A percentile compares a stretch with the other conserved stretches of the same genome.
Conservation (phyloP, 1,284 basidiomycete genomes). For the Cutaneotrichosporon cavernicola region DNA sequence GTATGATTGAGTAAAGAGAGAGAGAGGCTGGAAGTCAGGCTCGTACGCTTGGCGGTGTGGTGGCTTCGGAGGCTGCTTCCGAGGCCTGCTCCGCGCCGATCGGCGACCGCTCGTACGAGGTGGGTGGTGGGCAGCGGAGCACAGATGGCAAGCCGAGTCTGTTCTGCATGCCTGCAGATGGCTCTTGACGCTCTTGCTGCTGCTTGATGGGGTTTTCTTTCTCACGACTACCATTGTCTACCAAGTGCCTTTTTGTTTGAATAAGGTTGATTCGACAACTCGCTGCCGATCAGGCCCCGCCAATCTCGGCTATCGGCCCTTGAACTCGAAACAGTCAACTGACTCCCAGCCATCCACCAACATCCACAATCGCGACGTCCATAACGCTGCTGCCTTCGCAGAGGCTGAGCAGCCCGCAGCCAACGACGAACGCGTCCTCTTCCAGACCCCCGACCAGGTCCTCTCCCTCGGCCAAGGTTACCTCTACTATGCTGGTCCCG, state of each 20-base stretch:
- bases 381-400: background rate
- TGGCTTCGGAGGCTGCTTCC: background rate
- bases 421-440: constrained; percentile 7
- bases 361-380: background rate
- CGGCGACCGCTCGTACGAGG: too few species aligned
- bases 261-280: background rate
- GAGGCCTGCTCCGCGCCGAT: too few species aligned
- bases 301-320: background rate
- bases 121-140: too few species aligned
- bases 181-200: too few species aligned
- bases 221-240: background rate
- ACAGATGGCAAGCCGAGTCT: too few species aligned
- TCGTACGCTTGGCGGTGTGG: background rate
- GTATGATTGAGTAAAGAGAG: background rate
- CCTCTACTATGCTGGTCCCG: constrained; percentile 19
- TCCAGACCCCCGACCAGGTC: constrained; percentile 8
- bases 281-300: background rate
- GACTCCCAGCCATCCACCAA: background rate
- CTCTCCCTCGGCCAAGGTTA: constrained; percentile 19
- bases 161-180: too few species aligned
- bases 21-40: background rate
- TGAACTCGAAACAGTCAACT: background rate
- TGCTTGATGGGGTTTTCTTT: background rate
- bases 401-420: background rate
- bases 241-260: too few species aligned